Conservation (phyloP, 2,329 filamentous ascomycete species). For the Simplicillium aogashimaense region DNA sequence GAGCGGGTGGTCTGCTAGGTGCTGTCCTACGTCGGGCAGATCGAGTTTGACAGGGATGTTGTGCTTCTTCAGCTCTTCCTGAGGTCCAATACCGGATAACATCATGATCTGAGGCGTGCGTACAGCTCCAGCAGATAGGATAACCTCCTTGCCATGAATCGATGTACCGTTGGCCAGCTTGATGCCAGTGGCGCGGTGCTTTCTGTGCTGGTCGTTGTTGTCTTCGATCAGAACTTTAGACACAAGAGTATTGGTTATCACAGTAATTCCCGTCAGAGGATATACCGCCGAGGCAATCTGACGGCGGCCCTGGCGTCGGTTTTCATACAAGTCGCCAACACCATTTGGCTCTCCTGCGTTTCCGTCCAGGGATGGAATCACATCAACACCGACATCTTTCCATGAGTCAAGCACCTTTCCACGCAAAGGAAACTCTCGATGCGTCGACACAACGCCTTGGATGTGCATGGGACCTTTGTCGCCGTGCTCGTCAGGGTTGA, state of each 20-base stretch:
- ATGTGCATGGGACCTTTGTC: slow-evolving; percentile 24
- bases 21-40: slow-evolving; percentile 39
- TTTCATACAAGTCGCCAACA: slow-evolving; percentile 18
- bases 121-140: slow-evolving; percentile 37
- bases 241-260: slow-evolving; percentile 14
- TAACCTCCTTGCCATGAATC: slow-evolving; percentile 25
- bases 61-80: slow-evolving; percentile 24
- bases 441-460: slow-evolving; percentile 16
- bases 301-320: slow-evolving; percentile 11
- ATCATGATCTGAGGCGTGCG: slow-evolving; percentile 41
- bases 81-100: slow-evolving; percentile 35
- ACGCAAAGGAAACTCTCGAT: slow-evolving; percentile 25
- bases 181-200: slow-evolving; percentile 9
- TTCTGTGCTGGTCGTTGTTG: not conserved
- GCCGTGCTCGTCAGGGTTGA: slow-evolving; percentile 22
- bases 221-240: slow-evolving; percentile 11
- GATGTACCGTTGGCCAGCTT: slow-evolving; percentile 15
- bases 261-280: slow-evolving; percentile 12
- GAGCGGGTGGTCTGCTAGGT: slow-evolving; percentile 18
- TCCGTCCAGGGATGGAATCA: slow-evolving; percentile 12
- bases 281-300: slow-evolving; percentile 13
- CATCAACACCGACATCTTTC: slow-evolving; percentile 23
- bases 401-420: slow-evolving; percentile 24
- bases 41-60: slow-evolving; percentile 31
- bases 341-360: slow-evolving; percentile 17